Conservation (phyloP, 1,284 basidiomycete genomes). For the Ganoderma lucidum region DNA sequence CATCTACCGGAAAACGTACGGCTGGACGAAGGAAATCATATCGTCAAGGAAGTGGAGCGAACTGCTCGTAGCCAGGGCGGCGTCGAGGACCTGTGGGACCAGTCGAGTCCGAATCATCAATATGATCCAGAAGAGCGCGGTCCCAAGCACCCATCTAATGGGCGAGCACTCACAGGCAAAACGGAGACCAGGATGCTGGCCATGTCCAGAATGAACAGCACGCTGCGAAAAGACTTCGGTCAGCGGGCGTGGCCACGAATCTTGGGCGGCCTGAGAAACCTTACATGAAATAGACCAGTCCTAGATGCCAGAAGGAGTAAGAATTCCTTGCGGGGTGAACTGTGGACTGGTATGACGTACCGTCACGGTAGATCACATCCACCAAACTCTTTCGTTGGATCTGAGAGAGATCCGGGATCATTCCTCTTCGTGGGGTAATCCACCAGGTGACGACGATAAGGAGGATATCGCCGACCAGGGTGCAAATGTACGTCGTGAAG, state of each 20-base stretch:
- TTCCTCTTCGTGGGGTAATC: neutral
- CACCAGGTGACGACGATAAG: neutral
- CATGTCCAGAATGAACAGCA: neutral
- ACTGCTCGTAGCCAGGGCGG: neutral
- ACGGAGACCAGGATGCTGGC: neutral
- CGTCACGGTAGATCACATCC: neutral
- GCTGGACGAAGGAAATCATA: neutral
- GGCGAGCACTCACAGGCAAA: neutral
- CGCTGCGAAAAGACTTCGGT: neutral
- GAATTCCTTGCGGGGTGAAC: neutral
- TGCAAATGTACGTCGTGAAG: neutral
- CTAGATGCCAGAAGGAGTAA: neutral
- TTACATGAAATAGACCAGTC: neutral
- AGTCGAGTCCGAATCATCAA: neutral
- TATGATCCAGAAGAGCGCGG: neutral
- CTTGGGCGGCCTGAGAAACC: neutral
- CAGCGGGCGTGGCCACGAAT: neutral
- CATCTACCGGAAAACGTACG: neutral
- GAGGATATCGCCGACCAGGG: neutral
- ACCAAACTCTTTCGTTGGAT: neutral
- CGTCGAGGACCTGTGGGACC: neutral
- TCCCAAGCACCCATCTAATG: too few relatives aligned
- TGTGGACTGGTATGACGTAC: neutral
- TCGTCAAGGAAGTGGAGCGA: neutral
- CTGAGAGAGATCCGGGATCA: neutral